Percentiles rank a stretch among this genome's conserved stretches.
Conservation (phyloP, 2,329 filamentous ascomycete species). For the Sclerotiophoma versabilis region DNA sequence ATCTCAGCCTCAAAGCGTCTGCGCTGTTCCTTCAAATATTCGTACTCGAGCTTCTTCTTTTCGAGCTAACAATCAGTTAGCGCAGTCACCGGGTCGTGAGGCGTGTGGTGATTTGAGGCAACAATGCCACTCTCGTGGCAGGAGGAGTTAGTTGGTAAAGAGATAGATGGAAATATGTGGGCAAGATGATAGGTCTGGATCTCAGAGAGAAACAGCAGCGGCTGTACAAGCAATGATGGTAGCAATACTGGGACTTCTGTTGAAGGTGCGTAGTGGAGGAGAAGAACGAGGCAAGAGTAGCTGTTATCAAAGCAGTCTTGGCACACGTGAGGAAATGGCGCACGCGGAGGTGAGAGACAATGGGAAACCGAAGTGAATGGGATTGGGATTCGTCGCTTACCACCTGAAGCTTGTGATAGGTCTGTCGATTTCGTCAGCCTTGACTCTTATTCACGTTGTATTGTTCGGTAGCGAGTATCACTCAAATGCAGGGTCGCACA, state of each 20-base stretch:
- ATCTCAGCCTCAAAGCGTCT: conserved; percentile 91
- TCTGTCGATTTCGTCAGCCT: conserved; percentile 54
- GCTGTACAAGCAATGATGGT: conserved; percentile 27
- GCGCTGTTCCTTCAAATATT: conserved; percentile 87
- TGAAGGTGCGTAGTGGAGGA: conserved; percentile 3
- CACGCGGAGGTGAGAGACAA: conserved; percentile 16
- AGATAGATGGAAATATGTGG: conserved; percentile 20
- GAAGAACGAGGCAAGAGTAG: conserved; percentile 1
- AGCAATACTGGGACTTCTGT: conserved; percentile 15
- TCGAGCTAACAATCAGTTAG: conserved; percentile 71
- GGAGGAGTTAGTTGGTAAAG: conserved; percentile 16
- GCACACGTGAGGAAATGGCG: conserved; percentile 18
- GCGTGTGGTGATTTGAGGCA: conserved; percentile 22
- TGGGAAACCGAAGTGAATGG: conserved; percentile 33
- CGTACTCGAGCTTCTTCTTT: conserved; percentile 92
- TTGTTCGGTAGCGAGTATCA: conserved; percentile 8
- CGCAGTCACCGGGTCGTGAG: conserved; percentile 25
- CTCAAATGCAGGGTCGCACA: neutral
- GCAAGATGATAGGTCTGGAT: conserved; percentile 13
- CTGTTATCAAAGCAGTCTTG: conserved; percentile 3
- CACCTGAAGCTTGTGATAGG: conserved; percentile 76
- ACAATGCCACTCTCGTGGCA: conserved; percentile 20
- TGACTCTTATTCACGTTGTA: conserved; percentile 31
- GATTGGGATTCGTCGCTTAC: conserved; percentile 60
- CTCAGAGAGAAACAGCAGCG: conserved; percentile 22